Conservation (phyloP, 2,329 filamentous ascomycete genomes). For the Amesomyces nigricolor region DNA sequence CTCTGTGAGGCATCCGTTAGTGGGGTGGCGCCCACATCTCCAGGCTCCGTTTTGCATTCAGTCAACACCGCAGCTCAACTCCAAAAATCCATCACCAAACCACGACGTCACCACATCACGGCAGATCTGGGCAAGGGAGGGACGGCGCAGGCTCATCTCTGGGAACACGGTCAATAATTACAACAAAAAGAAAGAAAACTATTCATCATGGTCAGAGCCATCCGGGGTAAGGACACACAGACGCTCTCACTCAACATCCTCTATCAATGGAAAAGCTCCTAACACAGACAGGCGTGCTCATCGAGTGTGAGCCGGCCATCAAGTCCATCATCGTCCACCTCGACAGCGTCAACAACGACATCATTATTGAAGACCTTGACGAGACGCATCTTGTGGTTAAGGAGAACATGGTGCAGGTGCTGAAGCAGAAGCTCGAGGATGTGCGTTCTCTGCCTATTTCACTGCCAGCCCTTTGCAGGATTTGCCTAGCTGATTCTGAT, state of each 20-base stretch:
- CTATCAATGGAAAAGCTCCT: background rate
- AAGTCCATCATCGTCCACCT: slow-evolving; percentile 79
- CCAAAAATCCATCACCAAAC: too few species aligned
- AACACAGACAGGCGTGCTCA: slow-evolving; percentile 55
- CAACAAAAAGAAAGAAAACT: background rate
- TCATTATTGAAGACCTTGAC: slow-evolving; percentile 75
- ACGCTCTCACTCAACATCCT: background rate
- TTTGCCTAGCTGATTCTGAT: slow-evolving; percentile 3
- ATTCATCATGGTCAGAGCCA: slow-evolving; percentile 19
- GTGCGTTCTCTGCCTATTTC: slow-evolving; percentile 40
- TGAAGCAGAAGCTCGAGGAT: slow-evolving; percentile 65
- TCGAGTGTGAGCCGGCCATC: slow-evolving; percentile 81
- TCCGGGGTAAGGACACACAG: slow-evolving; percentile 17
- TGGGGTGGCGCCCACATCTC: too few species aligned
- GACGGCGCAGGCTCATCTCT: too few species aligned
- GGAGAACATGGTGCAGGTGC: slow-evolving; percentile 60
- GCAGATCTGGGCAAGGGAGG: too few species aligned
- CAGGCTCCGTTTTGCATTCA: too few species aligned
- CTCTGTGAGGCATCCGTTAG: too few species aligned
- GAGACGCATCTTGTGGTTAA: slow-evolving; percentile 71
- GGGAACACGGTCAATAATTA: background rate
- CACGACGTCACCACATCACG: too few species aligned
- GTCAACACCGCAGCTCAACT: too few species aligned
- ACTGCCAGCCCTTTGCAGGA: background rate
- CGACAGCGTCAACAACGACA: slow-evolving; percentile 63